Percentiles rank a stretch among this genome's conserved stretches.
Evolutionary conservation across 73 alveolate species (phyloP).

Genomic region (Tetrahymena thermophila): DNA sequence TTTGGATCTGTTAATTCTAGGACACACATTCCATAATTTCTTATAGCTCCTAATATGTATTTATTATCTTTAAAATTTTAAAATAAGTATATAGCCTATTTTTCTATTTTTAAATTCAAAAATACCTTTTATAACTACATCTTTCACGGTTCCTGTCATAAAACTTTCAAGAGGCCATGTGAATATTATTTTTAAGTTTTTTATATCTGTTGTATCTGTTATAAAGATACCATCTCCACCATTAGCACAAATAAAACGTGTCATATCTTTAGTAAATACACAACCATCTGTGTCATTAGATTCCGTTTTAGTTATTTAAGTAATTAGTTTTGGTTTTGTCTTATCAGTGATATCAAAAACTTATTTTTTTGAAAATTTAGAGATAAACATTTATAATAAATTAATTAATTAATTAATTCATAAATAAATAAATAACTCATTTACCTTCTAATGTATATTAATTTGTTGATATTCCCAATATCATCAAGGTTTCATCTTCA

Average conservation of each 20-base stretch:
- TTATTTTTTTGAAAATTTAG: background rate
- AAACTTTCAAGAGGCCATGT: background rate
- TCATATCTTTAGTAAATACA: background rate
- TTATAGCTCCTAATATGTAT: background rate
- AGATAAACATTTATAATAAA: background rate
- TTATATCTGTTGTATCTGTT: background rate
- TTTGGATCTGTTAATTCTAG: background rate
- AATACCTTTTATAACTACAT: background rate
- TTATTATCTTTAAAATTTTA: background rate
- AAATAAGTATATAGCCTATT: background rate
- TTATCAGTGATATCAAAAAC: background rate
- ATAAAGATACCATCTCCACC: background rate
- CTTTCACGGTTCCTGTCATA: background rate
- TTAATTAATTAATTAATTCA: too few relatives aligned
- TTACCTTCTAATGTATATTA: background rate
- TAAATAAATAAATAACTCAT: too few relatives aligned
- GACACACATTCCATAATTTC: background rate
- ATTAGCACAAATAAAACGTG: background rate
- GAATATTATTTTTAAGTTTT: background rate
- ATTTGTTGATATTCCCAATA: background rate
- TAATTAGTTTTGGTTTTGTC: background rate
- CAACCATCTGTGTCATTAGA: background rate
- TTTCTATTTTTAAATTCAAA: background rate
- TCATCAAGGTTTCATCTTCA: background rate
- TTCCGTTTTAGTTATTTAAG: background rate